These are phyloP conservation scores for Leccinum ochraceum DNA, from an alignment of 768 basidiomycete species.

Conservation along the genomic window DNA sequence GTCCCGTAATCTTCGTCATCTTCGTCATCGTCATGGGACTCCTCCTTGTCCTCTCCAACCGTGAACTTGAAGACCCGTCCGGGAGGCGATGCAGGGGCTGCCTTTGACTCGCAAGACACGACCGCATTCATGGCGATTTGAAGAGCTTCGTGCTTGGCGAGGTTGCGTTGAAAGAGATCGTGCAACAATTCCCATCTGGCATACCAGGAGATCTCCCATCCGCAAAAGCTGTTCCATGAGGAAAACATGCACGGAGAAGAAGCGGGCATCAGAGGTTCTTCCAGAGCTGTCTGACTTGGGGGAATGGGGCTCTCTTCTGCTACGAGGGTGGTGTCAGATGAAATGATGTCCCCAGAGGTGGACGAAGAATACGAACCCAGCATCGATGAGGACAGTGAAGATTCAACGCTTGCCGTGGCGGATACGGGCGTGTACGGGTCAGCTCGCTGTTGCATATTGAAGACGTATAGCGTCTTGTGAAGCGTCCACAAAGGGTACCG, in stretches of 20 bases:
- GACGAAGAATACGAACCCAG: conserved; percentile 22
- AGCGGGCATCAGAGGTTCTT: not conserved
- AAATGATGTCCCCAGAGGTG: conserved; percentile 32
- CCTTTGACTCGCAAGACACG: not conserved
- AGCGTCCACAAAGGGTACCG: conserved; percentile 65
- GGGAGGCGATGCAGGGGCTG: not conserved
- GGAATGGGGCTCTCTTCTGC: conserved; percentile 40
- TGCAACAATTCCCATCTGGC: conserved; percentile 54
- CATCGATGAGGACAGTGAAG: conserved; percentile 23
- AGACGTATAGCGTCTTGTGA: conserved; percentile 63
- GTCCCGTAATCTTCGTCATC: conserved; percentile 34
- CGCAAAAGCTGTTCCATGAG: conserved; percentile 17
- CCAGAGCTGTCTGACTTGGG: not conserved
- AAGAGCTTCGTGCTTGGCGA: conserved; percentile 13
- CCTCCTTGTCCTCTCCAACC: conserved; percentile 19
- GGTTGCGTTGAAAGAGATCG: conserved; percentile 40
- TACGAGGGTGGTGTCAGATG: conserved; percentile 60
- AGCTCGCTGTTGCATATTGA: conserved; percentile 47
- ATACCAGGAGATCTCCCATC: conserved; percentile 53
- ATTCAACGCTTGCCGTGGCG: conserved; percentile 3
- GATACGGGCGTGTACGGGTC: conserved; percentile 15
- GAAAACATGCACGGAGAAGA: conserved; percentile 11
- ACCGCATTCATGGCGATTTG: not conserved
- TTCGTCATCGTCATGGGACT: conserved; percentile 12
- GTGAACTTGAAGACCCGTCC: conserved; percentile 23